A percentile compares a stretch with the other conserved stretches of the same genome.
Evolutionary conservation across 345 rosid genomes (phyloP).

Genomic region (Lepidium africanum): DNA sequence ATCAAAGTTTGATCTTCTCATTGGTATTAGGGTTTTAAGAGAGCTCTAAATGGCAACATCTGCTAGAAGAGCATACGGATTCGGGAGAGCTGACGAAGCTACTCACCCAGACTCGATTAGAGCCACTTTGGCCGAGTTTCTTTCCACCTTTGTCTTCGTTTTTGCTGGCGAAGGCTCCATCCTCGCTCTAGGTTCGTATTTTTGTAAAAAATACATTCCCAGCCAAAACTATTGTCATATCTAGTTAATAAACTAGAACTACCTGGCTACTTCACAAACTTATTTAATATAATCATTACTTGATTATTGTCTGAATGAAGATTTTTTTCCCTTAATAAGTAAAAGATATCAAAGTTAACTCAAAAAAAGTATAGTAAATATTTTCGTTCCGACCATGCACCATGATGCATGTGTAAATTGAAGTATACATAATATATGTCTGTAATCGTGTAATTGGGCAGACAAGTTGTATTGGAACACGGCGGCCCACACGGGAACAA

Average conservation of each 20-base stretch:
- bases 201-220: background rate
- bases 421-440: background rate
- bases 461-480: conserved; percentile 44
- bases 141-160: conserved; percentile 64
- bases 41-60: conserved; percentile 15
- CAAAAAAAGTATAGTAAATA: background rate
- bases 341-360: background rate
- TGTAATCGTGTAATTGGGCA: conserved; percentile 14
- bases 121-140: conserved; percentile 61
- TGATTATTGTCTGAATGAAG: background rate
- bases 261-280: background rate
- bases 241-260: background rate
- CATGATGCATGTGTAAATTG: conserved; percentile 9
- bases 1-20: background rate
- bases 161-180: conserved; percentile 75
- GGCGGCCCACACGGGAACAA: conserved; percentile 20
- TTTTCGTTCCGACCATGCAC: background rate
- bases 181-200: conserved; percentile 45
- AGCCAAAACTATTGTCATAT: background rate
- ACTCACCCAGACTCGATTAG: conserved; percentile 32
- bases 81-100: conserved; percentile 32
- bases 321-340: background rate
- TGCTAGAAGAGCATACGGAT: conserved; percentile 26
- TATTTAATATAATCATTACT: background rate
- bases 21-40: background rate